phyloP scores from a whole-genome alignment of 2,329 filamentous ascomycete genomes.

The Trichoderma atrobrunneum region DNA sequence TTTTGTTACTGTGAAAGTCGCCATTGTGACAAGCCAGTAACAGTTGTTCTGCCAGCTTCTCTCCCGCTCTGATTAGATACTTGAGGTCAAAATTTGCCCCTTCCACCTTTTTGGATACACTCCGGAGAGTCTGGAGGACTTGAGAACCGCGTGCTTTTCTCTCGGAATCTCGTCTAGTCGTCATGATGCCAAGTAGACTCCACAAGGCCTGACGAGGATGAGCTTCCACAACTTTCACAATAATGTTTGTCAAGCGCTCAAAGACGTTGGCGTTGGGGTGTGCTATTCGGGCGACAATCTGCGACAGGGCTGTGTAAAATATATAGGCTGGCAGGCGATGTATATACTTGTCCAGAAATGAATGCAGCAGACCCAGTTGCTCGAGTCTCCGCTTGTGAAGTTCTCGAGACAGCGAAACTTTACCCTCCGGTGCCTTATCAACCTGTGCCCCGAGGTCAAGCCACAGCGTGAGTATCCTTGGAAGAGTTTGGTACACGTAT shows the following conservation, averaged over 20 bases:
- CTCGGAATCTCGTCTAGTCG: constrained; percentile 68
- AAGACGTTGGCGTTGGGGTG: constrained; percentile 79
- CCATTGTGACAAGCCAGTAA: constrained; percentile 77
- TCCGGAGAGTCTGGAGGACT: constrained; percentile 51
- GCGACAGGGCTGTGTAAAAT: constrained; percentile 80
- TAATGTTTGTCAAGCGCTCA: constrained; percentile 71
- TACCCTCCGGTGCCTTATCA: constrained; percentile 58
- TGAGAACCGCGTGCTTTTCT: constrained; percentile 54
- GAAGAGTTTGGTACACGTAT: constrained; percentile 92
- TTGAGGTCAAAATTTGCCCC: constrained; percentile 59
- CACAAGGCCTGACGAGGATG: constrained; percentile 91
- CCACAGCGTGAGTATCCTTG: constrained; percentile 90
- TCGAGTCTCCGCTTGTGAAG: constrained; percentile 57
- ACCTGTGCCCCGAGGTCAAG: constrained; percentile 81
- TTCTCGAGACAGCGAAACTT: constrained; percentile 51
- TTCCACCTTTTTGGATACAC: constrained; percentile 51
- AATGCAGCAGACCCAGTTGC: constrained; percentile 67
- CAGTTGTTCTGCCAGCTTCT: constrained; percentile 79
- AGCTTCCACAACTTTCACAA: constrained; percentile 79
- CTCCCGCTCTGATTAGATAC: constrained; percentile 70
- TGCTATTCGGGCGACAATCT: constrained; percentile 93
- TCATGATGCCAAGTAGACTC: constrained; percentile 84
- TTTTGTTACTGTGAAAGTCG: constrained; percentile 66
- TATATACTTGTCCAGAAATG: constrained; percentile 77
- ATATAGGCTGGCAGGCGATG: constrained; percentile 69